Percentiles rank a stretch among this genome's conserved stretches.
Evolutionary conservation across 2,329 filamentous ascomycete species (phyloP).

Genomic region (Chaetomium strumarium): DNA sequence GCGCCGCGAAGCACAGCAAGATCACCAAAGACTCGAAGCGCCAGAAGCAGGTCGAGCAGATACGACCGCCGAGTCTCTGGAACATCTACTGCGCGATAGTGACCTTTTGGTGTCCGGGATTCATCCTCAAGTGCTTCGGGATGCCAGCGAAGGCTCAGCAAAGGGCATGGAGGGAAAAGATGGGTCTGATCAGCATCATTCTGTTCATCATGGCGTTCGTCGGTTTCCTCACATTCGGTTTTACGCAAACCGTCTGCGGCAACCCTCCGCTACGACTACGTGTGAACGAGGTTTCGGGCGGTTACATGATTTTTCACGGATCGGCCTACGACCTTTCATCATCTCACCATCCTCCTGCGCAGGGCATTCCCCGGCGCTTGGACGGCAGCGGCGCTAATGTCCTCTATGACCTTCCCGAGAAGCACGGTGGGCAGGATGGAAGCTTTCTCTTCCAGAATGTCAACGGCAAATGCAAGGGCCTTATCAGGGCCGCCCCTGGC

Average conservation of each 20-base stretch:
- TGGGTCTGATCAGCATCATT: conserved; percentile 93
- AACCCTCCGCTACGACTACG: conserved; percentile 65
- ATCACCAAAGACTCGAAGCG: conserved; percentile 52
- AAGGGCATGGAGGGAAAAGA: conserved; percentile 95
- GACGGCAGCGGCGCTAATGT: conserved; percentile 63
- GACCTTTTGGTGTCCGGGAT: conserved; percentile 91
- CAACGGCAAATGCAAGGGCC: conserved; percentile 88
- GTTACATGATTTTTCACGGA: conserved; percentile 96
- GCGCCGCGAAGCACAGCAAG: conserved; percentile 50
- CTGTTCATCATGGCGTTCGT: conserved; percentile 80
- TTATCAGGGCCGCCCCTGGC: conserved; percentile 65
- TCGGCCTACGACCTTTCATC: conserved; percentile 75
- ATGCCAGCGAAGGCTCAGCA: conserved; percentile 81
- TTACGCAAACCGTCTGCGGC: conserved; percentile 82
- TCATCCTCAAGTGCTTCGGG: conserved; percentile 77
- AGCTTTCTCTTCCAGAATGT: conserved; percentile 99
- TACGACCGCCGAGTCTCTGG: conserved; percentile 82
- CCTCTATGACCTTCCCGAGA: conserved; percentile 75
- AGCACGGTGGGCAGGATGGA: conserved; percentile 82
- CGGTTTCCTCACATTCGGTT: conserved; percentile 94
- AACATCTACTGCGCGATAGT: conserved; percentile 90
- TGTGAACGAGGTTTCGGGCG: conserved; percentile 71
- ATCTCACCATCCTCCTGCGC: conserved; percentile 73
- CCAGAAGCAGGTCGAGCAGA: conserved; percentile 54
- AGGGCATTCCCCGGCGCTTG: conserved; percentile 59